These are phyloP conservation scores for Ogataea methylovora DNA, from an alignment of 805 yeast species.

Conservation along the genomic window DNA sequence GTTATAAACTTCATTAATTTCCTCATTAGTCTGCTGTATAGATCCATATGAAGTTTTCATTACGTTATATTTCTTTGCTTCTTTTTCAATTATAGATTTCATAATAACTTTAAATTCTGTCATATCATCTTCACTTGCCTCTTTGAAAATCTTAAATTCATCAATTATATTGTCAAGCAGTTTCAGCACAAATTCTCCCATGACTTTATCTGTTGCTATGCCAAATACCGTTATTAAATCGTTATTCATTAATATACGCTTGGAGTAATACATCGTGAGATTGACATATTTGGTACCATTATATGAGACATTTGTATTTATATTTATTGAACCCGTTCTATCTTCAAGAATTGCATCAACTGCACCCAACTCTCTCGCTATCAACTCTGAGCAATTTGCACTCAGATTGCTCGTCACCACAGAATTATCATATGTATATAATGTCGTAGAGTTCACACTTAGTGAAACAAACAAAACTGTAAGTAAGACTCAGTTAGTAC, in stretches of 20 bases:
- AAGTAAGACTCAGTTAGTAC: too few species aligned
- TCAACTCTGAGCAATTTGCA: slow-evolving; percentile 44
- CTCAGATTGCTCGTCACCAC: slow-evolving; percentile 32
- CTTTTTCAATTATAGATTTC: slow-evolving; percentile 48
- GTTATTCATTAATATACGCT: slow-evolving; percentile 32
- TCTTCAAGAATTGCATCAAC: slow-evolving; percentile 39
- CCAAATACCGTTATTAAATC: slow-evolving; percentile 47
- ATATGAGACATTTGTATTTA: slow-evolving; percentile 14
- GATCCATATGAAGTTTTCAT: slow-evolving; percentile 25
- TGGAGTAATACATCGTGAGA: slow-evolving; percentile 39
- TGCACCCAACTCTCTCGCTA: slow-evolving; percentile 46
- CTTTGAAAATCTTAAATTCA: slow-evolving; percentile 21
- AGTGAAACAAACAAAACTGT: slow-evolving; percentile 20
- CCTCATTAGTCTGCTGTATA: slow-evolving; percentile 31
- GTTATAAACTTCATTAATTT: slow-evolving; percentile 56
- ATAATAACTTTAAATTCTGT: slow-evolving; percentile 50
- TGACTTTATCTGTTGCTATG: slow-evolving; percentile 35
- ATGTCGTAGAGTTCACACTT: slow-evolving; percentile 45
- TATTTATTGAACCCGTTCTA: slow-evolving; percentile 23
- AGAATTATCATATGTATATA: slow-evolving; percentile 49
- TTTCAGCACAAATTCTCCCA: slow-evolving; percentile 38
- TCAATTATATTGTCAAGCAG: slow-evolving; percentile 43
- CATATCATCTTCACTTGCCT: slow-evolving; percentile 6
- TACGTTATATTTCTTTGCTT: slow-evolving; percentile 39
- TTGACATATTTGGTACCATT: slow-evolving; percentile 13